Base-by-base conservation (phyloP, 805 yeast species). In the Myxozyma kluyveri region DNA sequence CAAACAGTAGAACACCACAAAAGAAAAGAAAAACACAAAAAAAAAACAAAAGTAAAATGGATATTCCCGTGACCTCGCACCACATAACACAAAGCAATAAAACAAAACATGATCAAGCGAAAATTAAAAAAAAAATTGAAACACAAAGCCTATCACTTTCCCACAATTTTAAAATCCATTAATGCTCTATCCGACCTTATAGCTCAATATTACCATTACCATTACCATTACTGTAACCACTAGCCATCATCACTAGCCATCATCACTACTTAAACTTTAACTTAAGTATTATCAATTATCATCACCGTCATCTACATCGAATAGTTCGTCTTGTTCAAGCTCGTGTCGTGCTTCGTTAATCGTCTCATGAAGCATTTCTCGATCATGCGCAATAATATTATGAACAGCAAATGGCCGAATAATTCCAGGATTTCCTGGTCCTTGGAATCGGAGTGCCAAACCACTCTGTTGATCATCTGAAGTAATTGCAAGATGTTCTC, bases 401-500 rank as follows among this genome's bases (percentile, higher is more conserved):
- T 36, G 33, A 32, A 18, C 36, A 32, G 19, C 36, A 32, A 10
- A 26, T 23, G 3, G 24, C 45, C 17, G 19, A 42, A 42, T 32
- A n/a, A n/a, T n/a, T n/a, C n/a, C 35, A 31, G 10, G 14, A 31
- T 31, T 14, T 31, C 35, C 35, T 31, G 14, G 14, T 10, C 35
- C 35, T 31, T 10, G 35, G 14, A 31, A 12, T 31, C 35, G 14
- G 35, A 10, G 14, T 10, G 35, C 35, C 14, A n/a, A n/a, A n/a
- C n/a, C n/a, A n/a, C n/a, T n/a, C n/a, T n/a, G n/a, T 27, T 19
- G 46, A 9, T 9, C 27, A 5, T 10, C 46, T n/a, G 17, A 22
- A 31, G 24, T 14, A 3, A 46, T n/a, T n/a, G n/a, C n/a, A 42
- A 91, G 75, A 65, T 85, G 83, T 37, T 79, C 81, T 57, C 96